These are phyloP conservation scores for Aspergillus incahuasiensis DNA, from an alignment of 495 filamentous ascomycete species.

Conservation along the genomic window DNA sequence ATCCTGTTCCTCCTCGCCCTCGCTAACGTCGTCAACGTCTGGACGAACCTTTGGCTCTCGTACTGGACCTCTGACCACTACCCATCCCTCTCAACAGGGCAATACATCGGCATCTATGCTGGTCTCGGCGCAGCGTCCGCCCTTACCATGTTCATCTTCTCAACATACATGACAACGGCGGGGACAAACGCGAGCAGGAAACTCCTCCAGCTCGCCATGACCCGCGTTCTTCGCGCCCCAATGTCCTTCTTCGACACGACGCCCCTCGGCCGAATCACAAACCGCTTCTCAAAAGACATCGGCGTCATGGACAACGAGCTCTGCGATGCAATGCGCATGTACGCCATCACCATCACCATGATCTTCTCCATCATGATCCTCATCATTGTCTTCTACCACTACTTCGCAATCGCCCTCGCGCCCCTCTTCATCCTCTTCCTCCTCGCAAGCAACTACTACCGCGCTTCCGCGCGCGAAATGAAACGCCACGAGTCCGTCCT, in stretches of 20 bases:
- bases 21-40: constrained; percentile 78
- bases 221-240: constrained; percentile 75
- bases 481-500: constrained; percentile 90
- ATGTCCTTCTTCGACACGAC: constrained; percentile 99
- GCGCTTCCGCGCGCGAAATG: constrained; percentile 84
- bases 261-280: constrained; percentile 91
- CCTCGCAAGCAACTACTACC: constrained; percentile 81
- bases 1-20: constrained; percentile 62
- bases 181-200: constrained; percentile 75
- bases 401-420: constrained; percentile 83
- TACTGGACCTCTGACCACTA: constrained; percentile 83
- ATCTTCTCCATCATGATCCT: constrained; percentile 75
- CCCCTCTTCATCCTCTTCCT: constrained; percentile 78
- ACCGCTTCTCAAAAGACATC: constrained; percentile 93
- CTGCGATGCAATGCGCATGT: constrained; percentile 89
- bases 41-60: constrained; percentile 85
- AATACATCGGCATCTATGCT: constrained; percentile 86
- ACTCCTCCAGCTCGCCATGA: constrained; percentile 82
- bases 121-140: constrained; percentile 67
- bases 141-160: constrained; percentile 73
- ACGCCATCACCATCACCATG: constrained; percentile 77
- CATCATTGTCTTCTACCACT: constrained; percentile 91
- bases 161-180: constrained; percentile 56
- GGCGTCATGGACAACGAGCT: constrained; percentile 94
- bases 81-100: constrained; percentile 44